phyloP scores from a whole-genome alignment of 2,329 filamentous ascomycete genomes.

The Davidsoniella virescens region DNA sequence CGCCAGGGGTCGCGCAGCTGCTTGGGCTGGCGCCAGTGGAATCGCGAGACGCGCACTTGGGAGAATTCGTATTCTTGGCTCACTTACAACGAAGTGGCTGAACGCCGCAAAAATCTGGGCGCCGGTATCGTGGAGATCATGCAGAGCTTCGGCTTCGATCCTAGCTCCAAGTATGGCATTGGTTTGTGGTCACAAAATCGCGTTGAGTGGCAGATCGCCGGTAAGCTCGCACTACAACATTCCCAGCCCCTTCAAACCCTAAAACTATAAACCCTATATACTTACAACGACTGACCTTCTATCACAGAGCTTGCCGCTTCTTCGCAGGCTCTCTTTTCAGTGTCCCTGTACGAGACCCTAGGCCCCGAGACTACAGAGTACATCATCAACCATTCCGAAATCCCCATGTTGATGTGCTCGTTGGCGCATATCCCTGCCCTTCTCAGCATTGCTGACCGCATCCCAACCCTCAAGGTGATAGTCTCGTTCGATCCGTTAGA shows the following conservation, averaged over 20 bases:
- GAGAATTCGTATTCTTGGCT: constrained; percentile 66
- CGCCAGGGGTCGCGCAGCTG: constrained; percentile 52
- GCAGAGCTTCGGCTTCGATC: constrained; percentile 48
- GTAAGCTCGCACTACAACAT: constrained; percentile 23
- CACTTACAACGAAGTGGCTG: constrained; percentile 63
- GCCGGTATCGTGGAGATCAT: constrained; percentile 74
- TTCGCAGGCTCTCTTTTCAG: constrained; percentile 74
- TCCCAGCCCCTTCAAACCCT: neutral
- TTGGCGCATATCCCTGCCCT: constrained; percentile 68
- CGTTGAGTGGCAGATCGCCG: constrained; percentile 73
- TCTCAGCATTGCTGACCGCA: constrained; percentile 58
- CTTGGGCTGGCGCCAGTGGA: constrained; percentile 68
- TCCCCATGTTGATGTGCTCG: constrained; percentile 61
- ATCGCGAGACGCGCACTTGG: constrained; percentile 55
- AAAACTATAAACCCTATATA: too few species aligned
- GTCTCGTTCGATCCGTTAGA: constrained; percentile 73
- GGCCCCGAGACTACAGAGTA: constrained; percentile 84
- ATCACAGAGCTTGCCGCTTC: constrained; percentile 61
- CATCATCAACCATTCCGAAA: constrained; percentile 79
- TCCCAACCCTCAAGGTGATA: constrained; percentile 74
- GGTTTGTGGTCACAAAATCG: constrained; percentile 80
- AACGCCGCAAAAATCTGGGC: constrained; percentile 69
- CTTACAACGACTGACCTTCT: too few species aligned
- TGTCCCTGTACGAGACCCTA: constrained; percentile 92
- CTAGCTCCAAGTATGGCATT: constrained; percentile 48